These are phyloP conservation scores for Alternaria triticina DNA, from an alignment of 2,329 filamentous ascomycete genomes.

Conservation along the genomic window DNA sequence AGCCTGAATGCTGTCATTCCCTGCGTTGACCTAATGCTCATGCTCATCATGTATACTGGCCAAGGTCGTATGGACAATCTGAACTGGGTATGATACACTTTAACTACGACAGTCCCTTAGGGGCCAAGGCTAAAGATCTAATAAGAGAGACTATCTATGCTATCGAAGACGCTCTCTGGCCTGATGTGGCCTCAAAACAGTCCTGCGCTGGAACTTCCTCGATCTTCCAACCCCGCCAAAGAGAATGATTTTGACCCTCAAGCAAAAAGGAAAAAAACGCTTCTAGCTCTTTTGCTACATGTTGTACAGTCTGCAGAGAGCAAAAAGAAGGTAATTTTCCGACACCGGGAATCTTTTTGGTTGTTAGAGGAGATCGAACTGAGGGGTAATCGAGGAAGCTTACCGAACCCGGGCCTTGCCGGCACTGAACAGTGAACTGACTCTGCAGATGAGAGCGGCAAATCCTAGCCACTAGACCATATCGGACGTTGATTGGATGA, in stretches of 20 bases:
- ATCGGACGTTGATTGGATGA: background rate
- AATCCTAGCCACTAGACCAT: conserved; percentile 4
- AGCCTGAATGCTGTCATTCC: background rate
- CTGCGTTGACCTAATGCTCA: background rate
- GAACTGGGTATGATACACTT: background rate
- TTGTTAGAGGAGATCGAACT: background rate
- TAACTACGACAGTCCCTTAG: background rate
- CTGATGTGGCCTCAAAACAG: background rate
- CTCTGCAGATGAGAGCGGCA: conserved; percentile 1
- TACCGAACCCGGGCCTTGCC: conserved; percentile 2
- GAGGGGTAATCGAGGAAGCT: background rate
- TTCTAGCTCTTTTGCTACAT: background rate
- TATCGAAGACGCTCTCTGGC: no score
- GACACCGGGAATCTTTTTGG: background rate
- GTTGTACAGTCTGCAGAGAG: background rate
- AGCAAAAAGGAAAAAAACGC: background rate
- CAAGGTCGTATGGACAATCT: background rate
- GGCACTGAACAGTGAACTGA: conserved; percentile 1
- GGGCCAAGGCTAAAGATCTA: background rate
- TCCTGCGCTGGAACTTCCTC: background rate
- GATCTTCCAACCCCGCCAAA: background rate
- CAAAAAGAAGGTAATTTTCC: background rate
- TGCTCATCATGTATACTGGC: background rate
- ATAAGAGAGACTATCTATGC: background rate
- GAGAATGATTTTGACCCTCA: background rate